A percentile compares a stretch with the other conserved stretches of the same genome.
phyloP scores from a whole-genome alignment of 83 land plant genomes.

The Larix sibirica region DNA sequence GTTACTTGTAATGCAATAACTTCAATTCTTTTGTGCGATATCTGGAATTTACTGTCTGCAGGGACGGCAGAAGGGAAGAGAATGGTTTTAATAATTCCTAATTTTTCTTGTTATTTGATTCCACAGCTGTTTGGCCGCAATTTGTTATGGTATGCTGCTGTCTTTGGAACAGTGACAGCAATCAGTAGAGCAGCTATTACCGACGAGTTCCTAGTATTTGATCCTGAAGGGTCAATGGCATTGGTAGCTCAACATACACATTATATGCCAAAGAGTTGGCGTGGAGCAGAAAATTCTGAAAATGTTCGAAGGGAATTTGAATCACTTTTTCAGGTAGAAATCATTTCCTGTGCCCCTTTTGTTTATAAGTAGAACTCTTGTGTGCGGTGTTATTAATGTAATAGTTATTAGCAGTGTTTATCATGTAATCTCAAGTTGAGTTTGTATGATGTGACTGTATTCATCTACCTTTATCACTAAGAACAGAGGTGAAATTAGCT shows the following conservation, averaged over 20 bases:
- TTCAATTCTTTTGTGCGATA: background rate
- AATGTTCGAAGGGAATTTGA: slow-evolving; percentile 83
- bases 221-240: slow-evolving; percentile 83
- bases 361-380: background rate
- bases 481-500: background rate
- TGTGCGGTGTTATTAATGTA: background rate
- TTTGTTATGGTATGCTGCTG: slow-evolving; percentile 95
- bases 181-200: slow-evolving; percentile 73
- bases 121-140: slow-evolving; percentile 93
- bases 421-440: background rate
- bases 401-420: background rate
- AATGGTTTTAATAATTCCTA: background rate
- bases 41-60: background rate
- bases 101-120: background rate
- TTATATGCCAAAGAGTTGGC: slow-evolving; percentile 98
- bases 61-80: background rate
- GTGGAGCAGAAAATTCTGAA: slow-evolving; percentile 84
- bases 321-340: slow-evolving; percentile 78
- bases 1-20: background rate
- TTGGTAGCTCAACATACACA: slow-evolving; percentile 90
- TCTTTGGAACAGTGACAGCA: slow-evolving; percentile 89
- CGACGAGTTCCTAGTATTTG: slow-evolving; percentile 87
- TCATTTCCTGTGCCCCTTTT: slow-evolving; percentile 9
- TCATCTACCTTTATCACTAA: background rate
- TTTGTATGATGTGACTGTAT: background rate